Evolutionary conservation across 225 moss, liverwort and hornwort genomes (phyloP).

Genomic region (Takakia lepidozioides): DNA sequence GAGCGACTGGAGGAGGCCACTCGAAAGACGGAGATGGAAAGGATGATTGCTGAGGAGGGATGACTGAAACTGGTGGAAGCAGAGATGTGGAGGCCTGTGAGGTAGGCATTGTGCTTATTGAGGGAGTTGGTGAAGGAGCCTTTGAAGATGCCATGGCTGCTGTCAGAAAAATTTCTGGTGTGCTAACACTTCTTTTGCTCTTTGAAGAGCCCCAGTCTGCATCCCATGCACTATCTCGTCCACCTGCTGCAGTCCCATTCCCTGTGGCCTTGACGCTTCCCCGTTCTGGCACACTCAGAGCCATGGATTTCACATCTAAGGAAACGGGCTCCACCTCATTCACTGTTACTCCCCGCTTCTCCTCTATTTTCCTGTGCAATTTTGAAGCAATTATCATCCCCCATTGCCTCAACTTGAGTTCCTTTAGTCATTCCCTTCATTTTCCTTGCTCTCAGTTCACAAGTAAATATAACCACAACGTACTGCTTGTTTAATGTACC

Average conservation of each 20-base stretch:
- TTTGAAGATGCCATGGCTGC: constrained; percentile 13
- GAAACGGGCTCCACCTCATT: constrained; percentile 88
- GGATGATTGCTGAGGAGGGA: constrained; percentile 9
- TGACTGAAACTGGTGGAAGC: constrained; percentile 12
- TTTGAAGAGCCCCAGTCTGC: constrained; percentile 74
- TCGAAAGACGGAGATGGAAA: constrained; percentile 53
- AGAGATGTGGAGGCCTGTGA: constrained; percentile 11
- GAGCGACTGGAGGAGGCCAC: constrained; percentile 64
- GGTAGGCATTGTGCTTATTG: constrained; percentile 22
- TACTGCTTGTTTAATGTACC: too few species aligned
- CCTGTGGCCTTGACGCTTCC: constrained; percentile 49
- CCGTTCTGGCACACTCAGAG: constrained; percentile 54
- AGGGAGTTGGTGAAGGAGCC: constrained; percentile 23
- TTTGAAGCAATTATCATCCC: neutral
- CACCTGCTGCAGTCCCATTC: constrained; percentile 37
- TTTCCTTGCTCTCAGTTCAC: too few species aligned
- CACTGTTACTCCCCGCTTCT: constrained; percentile 84
- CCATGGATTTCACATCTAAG: constrained; percentile 82
- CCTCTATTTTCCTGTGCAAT: constrained; percentile 80
- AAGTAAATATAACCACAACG: too few species aligned
- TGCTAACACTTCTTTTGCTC: constrained; percentile 19
- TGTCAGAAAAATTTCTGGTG: constrained; percentile 12
- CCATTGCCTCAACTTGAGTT: too few species aligned
- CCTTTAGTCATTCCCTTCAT: too few species aligned
- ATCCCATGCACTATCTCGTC: constrained; percentile 50